phyloP scores from a whole-genome alignment of 108 stramenopile genomes.

The Cyclotella cryptica region DNA sequence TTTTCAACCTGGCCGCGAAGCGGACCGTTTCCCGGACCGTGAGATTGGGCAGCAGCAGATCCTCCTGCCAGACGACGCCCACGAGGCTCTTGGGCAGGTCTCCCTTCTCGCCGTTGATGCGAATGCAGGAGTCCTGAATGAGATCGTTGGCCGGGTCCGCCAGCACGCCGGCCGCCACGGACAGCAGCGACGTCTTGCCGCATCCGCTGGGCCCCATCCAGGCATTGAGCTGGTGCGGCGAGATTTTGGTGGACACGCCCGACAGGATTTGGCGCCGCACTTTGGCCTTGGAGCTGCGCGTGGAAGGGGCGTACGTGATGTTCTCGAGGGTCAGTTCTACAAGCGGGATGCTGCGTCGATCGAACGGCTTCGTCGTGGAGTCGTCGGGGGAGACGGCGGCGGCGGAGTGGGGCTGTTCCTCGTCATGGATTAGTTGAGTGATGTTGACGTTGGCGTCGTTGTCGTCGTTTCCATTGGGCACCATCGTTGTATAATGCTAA shows the following conservation, averaged over 20 bases:
- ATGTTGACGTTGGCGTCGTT: too few species aligned
- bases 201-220: constrained; percentile 86
- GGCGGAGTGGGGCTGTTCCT: too few species aligned
- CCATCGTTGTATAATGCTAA: too few species aligned
- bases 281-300: not conserved
- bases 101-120: constrained; percentile 65
- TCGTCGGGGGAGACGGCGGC: too few species aligned
- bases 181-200: constrained; percentile 76
- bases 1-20: constrained; percentile 84
- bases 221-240: constrained; percentile 66
- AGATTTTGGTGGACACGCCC: constrained; percentile 65
- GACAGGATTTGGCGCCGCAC: constrained; percentile 48
- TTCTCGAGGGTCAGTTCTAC: constrained; percentile 65
- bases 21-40: constrained; percentile 85
- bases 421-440: too few species aligned
- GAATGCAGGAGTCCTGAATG: constrained; percentile 50
- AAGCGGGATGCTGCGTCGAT: constrained; percentile 42
- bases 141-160: constrained; percentile 48
- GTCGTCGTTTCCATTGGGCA: too few species aligned
- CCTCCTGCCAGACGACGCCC: constrained; percentile 90
- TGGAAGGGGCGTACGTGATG: constrained; percentile 67
- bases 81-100: constrained; percentile 72
- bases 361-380: not conserved
- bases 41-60: constrained; percentile 79
- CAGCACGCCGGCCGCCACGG: constrained; percentile 65